Conservation (phyloP, 768 basidiomycete species). For the Leccinum imitatum region DNA sequence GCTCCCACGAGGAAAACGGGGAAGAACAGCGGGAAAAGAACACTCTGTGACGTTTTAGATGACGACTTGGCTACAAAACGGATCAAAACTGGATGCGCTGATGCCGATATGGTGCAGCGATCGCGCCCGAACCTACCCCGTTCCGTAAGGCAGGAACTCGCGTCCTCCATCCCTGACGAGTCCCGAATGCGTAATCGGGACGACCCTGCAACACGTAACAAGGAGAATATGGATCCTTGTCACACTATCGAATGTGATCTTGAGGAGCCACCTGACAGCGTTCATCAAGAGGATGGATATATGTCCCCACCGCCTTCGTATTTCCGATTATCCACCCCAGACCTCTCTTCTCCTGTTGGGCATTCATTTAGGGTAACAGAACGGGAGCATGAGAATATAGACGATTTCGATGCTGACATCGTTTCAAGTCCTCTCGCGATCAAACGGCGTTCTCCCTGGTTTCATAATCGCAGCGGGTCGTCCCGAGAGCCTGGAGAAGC, state of each 20-base stretch:
- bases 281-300: constrained; percentile 81
- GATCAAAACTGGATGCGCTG: constrained; percentile 35
- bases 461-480: constrained; percentile 4
- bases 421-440: constrained; percentile 33
- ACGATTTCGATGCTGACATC: constrained; percentile 53
- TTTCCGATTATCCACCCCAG: constrained; percentile 48
- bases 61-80: constrained; percentile 55
- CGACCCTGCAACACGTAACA: constrained; percentile 38
- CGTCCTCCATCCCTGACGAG: constrained; percentile 8
- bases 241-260: constrained; percentile 42
- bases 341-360: constrained; percentile 64
- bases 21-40: constrained; percentile 73
- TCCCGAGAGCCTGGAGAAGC: constrained; percentile 1
- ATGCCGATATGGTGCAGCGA: constrained; percentile 31
- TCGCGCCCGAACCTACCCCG: constrained; percentile 14
- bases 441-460: constrained; percentile 19
- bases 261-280: constrained; percentile 39
- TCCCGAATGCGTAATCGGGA: constrained; percentile 39
- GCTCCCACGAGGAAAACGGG: constrained; percentile 39
- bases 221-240: constrained; percentile 40
- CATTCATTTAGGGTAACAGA: constrained; percentile 25
- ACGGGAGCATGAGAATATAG: constrained; percentile 11
- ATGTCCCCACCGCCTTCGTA: constrained; percentile 66
- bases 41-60: constrained; percentile 69
- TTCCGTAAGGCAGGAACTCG: constrained; percentile 17